Evolutionary conservation across 345 rosid species (phyloP).

Genomic region (Zanthoxylum bungeanum): DNA sequence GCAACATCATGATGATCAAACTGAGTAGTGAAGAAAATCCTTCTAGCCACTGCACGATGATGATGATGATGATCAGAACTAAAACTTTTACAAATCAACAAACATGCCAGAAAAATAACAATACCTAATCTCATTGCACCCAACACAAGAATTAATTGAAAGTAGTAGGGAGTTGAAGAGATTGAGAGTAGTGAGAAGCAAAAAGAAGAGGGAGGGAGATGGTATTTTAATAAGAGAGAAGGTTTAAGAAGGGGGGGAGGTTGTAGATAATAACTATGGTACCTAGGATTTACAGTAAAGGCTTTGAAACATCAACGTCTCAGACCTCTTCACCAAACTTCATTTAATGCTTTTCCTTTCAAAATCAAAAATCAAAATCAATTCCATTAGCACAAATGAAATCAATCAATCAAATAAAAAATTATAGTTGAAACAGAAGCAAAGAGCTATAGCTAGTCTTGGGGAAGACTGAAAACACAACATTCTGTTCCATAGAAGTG

Average conservation of each 20-base stretch:
- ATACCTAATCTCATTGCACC: conserved; percentile 25
- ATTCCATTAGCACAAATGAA: not conserved
- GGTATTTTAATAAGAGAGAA: not conserved
- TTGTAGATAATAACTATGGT: conserved; percentile 19
- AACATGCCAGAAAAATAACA: conserved; percentile 3
- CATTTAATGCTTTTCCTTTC: conserved; percentile 15
- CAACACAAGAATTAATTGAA: not conserved
- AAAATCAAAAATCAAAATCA: too few relatives aligned
- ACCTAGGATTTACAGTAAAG: conserved; percentile 22
- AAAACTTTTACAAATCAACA: conserved; percentile 11
- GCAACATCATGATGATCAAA: not conserved
- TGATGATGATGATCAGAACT: too few relatives aligned
- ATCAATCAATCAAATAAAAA: not conserved
- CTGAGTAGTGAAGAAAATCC: not conserved
- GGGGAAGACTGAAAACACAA: conserved; percentile 5
- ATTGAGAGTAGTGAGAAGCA: not conserved
- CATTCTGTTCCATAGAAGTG: not conserved
- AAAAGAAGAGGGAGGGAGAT: not conserved
- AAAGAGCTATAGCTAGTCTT: not conserved
- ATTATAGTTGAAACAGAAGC: not conserved
- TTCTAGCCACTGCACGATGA: conserved; percentile 22
- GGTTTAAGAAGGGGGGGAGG: not conserved
- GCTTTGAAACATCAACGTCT: conserved; percentile 23
- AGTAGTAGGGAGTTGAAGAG: too few relatives aligned
- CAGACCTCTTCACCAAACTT: conserved; percentile 28